These are phyloP conservation scores for Voacanga thouarsii DNA, from an alignment of 257 asterid species.

Conservation along the genomic window DNA sequence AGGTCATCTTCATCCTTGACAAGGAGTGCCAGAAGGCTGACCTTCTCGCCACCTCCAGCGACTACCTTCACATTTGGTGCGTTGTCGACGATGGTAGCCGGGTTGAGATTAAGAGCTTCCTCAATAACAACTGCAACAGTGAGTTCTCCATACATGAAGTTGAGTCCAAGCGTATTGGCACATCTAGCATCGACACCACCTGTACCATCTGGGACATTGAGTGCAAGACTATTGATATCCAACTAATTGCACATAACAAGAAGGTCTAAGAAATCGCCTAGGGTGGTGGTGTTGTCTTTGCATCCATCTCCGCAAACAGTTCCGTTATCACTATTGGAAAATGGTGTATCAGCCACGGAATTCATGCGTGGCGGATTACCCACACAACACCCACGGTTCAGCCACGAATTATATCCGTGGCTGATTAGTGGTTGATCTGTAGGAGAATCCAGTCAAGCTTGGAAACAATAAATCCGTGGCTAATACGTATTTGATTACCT, in stretches of 20 bases:
- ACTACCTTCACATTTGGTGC: slow-evolving; percentile 81
- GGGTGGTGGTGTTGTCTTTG: slow-evolving; percentile 96
- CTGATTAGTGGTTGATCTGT: too few relatives aligned
- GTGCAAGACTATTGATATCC: slow-evolving; percentile 85
- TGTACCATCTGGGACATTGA: slow-evolving; percentile 96
- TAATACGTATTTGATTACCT: too few relatives aligned
- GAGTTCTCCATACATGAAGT: slow-evolving; percentile 90
- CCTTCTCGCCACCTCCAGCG: too few relatives aligned
- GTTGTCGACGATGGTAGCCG: slow-evolving; percentile 45
- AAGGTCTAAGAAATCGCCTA: slow-evolving; percentile 96
- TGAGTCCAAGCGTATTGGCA: slow-evolving; percentile 86
- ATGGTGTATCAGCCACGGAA: too few relatives aligned
- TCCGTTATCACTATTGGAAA: too few relatives aligned
- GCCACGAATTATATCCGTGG: too few relatives aligned
- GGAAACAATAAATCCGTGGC: too few relatives aligned
- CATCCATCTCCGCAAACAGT: slow-evolving; percentile 89
- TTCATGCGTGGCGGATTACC: too few relatives aligned
- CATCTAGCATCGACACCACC: slow-evolving; percentile 85
- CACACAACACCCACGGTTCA: too few relatives aligned
- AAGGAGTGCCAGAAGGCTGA: too few relatives aligned
- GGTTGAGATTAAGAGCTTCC: slow-evolving; percentile 63
- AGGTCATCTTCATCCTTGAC: too few relatives aligned
- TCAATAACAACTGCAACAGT: slow-evolving; percentile 69
- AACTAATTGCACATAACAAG: slow-evolving; percentile 90
- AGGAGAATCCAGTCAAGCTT: too few relatives aligned